Percentiles rank a stretch among this genome's conserved stretches.
Evolutionary conservation across 495 filamentous ascomycete species (phyloP).

Genomic region (Pseudomonodictys pantanalensis): DNA sequence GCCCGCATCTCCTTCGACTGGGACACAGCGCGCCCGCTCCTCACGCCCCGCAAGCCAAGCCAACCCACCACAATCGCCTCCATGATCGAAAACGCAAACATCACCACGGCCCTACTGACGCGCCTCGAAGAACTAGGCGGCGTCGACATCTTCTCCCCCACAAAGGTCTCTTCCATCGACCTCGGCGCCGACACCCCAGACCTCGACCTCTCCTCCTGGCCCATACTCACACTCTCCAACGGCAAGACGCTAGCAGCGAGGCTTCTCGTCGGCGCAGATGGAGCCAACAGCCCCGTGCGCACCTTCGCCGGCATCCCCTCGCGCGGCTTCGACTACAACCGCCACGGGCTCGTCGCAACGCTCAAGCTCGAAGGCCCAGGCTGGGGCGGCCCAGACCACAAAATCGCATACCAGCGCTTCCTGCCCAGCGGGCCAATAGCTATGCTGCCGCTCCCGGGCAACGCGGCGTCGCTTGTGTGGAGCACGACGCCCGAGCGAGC

Average conservation of each 20-base stretch:
- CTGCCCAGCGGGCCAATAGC: conserved; percentile 88
- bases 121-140: conserved; percentile 66
- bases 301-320: conserved; percentile 81
- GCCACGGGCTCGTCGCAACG: conserved; percentile 88
- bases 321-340: conserved; percentile 88
- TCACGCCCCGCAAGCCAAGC: conserved; percentile 18
- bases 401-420: conserved; percentile 92
- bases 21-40: conserved; percentile 44
- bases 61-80: conserved; percentile 68
- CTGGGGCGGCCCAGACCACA: conserved; percentile 53
- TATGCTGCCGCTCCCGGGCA: conserved; percentile 83
- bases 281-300: conserved; percentile 89
- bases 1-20: conserved; percentile 87
- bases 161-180: conserved; percentile 71
- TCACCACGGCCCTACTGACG: conserved; percentile 69
- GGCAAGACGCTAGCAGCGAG: conserved; percentile 67
- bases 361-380: conserved; percentile 60
- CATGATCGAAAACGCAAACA: conserved; percentile 94
- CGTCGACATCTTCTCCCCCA: conserved; percentile 68
- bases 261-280: conserved; percentile 89
- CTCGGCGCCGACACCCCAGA: conserved; percentile 68
- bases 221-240: conserved; percentile 67
- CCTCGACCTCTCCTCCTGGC: conserved; percentile 80
- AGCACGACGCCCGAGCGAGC: conserved; percentile 79
- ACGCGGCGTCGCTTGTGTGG: conserved; percentile 85